A percentile compares a stretch with the other conserved stretches of the same genome.
These are phyloP conservation scores for Xylariaceae sp. DNA, from an alignment of 2,329 filamentous ascomycete species.

Conservation along the genomic window DNA sequence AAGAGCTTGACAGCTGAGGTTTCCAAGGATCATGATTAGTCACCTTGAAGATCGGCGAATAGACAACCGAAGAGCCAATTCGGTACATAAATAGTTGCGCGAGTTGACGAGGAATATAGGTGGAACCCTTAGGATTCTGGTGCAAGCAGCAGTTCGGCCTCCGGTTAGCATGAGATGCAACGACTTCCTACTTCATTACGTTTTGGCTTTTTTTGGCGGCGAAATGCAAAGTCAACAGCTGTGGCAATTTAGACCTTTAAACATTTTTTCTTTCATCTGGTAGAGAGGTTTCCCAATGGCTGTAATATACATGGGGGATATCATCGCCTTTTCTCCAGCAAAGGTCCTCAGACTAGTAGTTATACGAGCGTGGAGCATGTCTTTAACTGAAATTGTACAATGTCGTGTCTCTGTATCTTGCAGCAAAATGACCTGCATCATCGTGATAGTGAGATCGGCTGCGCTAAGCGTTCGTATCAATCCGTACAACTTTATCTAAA, in stretches of 20 bases:
- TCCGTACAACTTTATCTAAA: slow-evolving; percentile 56
- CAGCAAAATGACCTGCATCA: background rate
- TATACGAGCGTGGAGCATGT: background rate
- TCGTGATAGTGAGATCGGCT: slow-evolving; percentile 3
- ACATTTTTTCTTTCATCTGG: background rate
- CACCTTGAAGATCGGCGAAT: no score
- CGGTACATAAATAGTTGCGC: no score
- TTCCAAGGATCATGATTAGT: no score
- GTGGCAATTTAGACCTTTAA: background rate
- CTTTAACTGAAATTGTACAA: background rate
- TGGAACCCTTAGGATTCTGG: no score
- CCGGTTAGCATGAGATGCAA: no score
- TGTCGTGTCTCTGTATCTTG: background rate
- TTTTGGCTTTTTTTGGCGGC: no score
- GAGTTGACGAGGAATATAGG: no score
- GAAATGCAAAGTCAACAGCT: background rate
- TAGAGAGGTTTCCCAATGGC: background rate
- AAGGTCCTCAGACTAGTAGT: background rate
- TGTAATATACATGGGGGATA: background rate
- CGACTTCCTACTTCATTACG: no score
- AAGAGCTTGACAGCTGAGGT: no score
- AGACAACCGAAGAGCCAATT: no score
- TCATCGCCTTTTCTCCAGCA: background rate
- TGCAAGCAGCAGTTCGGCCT: no score
- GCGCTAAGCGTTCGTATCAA: slow-evolving; percentile 34